Conservation (phyloP, 1,284 basidiomycete species). For the Retiboletus flavoniger region DNA sequence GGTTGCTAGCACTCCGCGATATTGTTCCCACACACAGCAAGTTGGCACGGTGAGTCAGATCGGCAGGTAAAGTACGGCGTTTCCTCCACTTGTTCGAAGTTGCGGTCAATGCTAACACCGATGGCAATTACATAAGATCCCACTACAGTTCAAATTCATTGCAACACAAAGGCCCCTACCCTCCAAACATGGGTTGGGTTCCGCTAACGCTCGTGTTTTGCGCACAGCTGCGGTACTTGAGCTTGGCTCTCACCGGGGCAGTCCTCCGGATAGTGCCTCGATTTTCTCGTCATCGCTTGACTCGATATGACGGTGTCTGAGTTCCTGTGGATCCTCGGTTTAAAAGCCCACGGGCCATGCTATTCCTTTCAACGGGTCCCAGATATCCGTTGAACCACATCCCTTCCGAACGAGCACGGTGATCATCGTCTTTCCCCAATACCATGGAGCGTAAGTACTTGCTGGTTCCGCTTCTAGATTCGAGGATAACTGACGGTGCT, state of each 20-base stretch:
- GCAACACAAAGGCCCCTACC: conserved; percentile 6
- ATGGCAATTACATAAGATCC: conserved; percentile 20
- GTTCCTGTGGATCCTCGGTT: conserved; percentile 28
- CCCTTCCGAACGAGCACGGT: conserved; percentile 2
- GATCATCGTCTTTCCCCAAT: neutral
- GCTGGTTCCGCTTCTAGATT: neutral
- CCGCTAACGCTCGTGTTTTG: conserved; percentile 5
- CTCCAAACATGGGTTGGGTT: conserved; percentile 23
- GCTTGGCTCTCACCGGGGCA: conserved; percentile 9
- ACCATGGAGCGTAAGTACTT: conserved; percentile 26
- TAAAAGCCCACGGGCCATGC: conserved; percentile 21
- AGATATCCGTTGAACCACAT: conserved; percentile 4
- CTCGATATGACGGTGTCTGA: conserved; percentile 26
- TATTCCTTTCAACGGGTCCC: conserved; percentile 9
- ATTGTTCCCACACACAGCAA: conserved; percentile 35
- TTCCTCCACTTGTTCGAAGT: conserved; percentile 19
- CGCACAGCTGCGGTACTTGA: conserved; percentile 25
- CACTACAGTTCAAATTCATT: conserved; percentile 21
- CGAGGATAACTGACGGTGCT: conserved; percentile 7
- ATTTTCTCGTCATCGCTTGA: conserved; percentile 27
- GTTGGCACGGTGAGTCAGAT: conserved; percentile 31
- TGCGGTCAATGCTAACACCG: conserved; percentile 22
- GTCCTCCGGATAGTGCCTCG: conserved; percentile 2
- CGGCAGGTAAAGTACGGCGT: conserved; percentile 32
- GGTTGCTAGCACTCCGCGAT: conserved; percentile 11